Conservation (phyloP, 2,329 filamentous ascomycete genomes). For the Trichophyton benhamiae region DNA sequence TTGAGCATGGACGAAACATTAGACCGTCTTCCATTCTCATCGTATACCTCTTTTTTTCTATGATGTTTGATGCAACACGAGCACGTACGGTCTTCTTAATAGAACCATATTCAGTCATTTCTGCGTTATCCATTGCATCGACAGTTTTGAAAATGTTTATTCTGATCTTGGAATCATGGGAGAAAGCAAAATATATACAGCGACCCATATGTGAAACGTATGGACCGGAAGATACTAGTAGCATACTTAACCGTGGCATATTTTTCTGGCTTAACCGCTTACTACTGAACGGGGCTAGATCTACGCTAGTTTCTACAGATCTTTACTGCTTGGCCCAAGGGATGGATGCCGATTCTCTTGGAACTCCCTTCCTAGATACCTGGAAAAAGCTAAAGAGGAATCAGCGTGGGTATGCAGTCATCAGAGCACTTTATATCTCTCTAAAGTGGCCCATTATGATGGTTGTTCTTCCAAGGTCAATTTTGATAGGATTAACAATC, state of each 20-base stretch:
- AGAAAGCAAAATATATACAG: neutral
- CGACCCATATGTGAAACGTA: neutral
- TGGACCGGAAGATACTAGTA: neutral
- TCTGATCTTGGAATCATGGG: neutral
- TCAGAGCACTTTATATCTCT: neutral
- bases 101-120: neutral
- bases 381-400: neutral
- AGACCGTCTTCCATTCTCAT: conserved; percentile 33
- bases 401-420: neutral
- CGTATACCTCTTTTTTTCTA: conserved; percentile 29
- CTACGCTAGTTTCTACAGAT: neutral
- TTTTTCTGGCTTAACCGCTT: neutral
- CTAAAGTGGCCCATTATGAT: neutral
- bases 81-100: conserved; percentile 21
- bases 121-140: neutral
- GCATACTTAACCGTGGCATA: neutral
- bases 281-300: neutral
- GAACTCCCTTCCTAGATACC: neutral
- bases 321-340: neutral
- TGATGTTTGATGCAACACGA: conserved; percentile 31
- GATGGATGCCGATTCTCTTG: neutral
- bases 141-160: neutral
- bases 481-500: neutral
- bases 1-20: conserved; percentile 28
- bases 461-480: neutral